These are phyloP conservation scores for Blastobotrys muscicola DNA, from an alignment of 805 yeast species.

Conservation along the genomic window DNA sequence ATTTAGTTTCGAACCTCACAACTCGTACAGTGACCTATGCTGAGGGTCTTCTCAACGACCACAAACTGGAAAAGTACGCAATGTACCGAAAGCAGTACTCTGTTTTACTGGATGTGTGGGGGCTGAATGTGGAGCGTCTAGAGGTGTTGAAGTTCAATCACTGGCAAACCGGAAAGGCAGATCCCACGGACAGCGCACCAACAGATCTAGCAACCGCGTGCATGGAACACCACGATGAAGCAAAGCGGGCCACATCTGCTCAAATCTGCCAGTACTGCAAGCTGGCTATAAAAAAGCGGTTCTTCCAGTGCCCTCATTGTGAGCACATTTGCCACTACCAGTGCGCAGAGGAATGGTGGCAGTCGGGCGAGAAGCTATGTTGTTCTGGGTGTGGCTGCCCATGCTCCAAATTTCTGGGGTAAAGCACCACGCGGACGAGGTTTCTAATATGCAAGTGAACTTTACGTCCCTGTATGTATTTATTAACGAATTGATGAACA, in stretches of 20 bases:
- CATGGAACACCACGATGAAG: slow-evolving; percentile 11
- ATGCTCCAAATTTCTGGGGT: slow-evolving; percentile 36
- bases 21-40: slow-evolving; percentile 24
- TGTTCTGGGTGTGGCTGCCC: slow-evolving; percentile 81
- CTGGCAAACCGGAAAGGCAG: background rate
- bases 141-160: slow-evolving; percentile 68
- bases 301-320: slow-evolving; percentile 63
- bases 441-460: too few species aligned
- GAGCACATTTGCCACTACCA: slow-evolving; percentile 69
- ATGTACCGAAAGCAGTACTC: slow-evolving; percentile 63
- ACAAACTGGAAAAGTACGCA: slow-evolving; percentile 31
- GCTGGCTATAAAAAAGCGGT: slow-evolving; percentile 46
- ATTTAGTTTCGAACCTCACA: slow-evolving; percentile 4
- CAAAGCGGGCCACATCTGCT: slow-evolving; percentile 16
- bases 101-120: slow-evolving; percentile 71
- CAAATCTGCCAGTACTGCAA: slow-evolving; percentile 58
- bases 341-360: slow-evolving; percentile 83
- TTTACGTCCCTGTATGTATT: too few species aligned
- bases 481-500: too few species aligned
- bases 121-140: slow-evolving; percentile 66
- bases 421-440: too few species aligned
- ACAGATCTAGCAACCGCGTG: slow-evolving; percentile 2
- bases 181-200: slow-evolving; percentile 2
- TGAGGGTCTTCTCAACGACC: slow-evolving; percentile 31
- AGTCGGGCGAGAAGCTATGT: slow-evolving; percentile 47